phyloP scores from a whole-genome alignment of 208 protist genomes.

The Leishmania tarentolae region DNA sequence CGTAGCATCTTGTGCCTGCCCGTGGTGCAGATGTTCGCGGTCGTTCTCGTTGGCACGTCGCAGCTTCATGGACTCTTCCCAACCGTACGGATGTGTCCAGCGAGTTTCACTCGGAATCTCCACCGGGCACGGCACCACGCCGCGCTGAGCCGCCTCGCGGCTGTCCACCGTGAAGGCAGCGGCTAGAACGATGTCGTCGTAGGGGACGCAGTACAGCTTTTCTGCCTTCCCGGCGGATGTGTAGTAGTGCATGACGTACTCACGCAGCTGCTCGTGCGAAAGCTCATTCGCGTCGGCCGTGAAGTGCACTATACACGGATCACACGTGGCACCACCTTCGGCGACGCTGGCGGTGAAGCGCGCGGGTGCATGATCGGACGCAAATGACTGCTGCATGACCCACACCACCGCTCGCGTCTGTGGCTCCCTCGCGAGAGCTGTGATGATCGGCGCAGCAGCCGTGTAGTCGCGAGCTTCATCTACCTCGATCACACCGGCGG shows the following conservation, averaged over 20 bases:
- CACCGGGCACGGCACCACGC: conserved; percentile 16
- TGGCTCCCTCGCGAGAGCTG: conserved; percentile 40
- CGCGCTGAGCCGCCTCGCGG: conserved; percentile 13
- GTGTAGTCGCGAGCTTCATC: conserved; percentile 17
- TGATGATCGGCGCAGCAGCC: conserved; percentile 42
- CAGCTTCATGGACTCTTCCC: conserved; percentile 56
- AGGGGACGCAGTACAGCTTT: conserved; percentile 12
- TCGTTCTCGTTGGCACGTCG: conserved; percentile 41
- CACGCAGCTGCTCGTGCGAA: conserved; percentile 37
- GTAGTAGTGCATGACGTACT: conserved; percentile 47
- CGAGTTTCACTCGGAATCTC: conserved; percentile 62
- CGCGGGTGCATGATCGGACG: conserved; percentile 52
- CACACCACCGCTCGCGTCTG: conserved; percentile 44
- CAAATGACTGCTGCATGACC: conserved; percentile 59
- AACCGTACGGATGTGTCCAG: conserved; percentile 61
- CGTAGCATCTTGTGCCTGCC: background rate
- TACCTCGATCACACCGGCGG: conserved; percentile 8
- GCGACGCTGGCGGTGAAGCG: background rate
- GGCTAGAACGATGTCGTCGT: conserved; percentile 44
- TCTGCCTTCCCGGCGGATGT: background rate
- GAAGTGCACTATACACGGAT: conserved; percentile 67
- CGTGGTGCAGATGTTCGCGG: conserved; percentile 27
- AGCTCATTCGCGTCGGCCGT: conserved; percentile 54
- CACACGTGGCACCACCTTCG: background rate
- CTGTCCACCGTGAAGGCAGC: conserved; percentile 55